Conservation (phyloP, 179 eudicot genomes). For the Carnegiea gigantea region DNA sequence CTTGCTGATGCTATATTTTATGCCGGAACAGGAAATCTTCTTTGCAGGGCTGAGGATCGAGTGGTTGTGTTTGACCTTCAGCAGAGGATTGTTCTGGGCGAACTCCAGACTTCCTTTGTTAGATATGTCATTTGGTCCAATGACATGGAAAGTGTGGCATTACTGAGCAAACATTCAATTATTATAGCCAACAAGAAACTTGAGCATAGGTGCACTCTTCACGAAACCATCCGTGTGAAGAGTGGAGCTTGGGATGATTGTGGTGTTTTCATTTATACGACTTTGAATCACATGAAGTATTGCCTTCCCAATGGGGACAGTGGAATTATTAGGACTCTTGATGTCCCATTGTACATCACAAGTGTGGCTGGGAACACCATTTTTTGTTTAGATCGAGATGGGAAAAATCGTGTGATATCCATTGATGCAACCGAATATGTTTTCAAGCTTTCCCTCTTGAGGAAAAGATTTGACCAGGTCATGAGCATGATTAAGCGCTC, state of each 20-base stretch:
- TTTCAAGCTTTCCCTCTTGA: constrained; percentile 72
- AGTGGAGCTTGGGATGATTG: constrained; percentile 94
- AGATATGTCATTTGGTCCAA: constrained; percentile 87
- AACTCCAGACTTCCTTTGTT: constrained; percentile 68
- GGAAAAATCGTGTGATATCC: constrained; percentile 62
- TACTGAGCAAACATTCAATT: constrained; percentile 83
- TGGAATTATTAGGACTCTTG: constrained; percentile 84
- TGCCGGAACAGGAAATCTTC: constrained; percentile 86
- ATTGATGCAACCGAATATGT: constrained; percentile 79
- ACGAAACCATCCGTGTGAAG: constrained; percentile 89
- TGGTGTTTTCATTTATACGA: constrained; percentile 84
- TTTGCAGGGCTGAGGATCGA: constrained; percentile 87
- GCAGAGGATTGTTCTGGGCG: constrained; percentile 78
- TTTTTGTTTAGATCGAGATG: constrained; percentile 85
- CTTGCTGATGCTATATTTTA: constrained; percentile 78
- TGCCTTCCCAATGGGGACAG: constrained; percentile 92
- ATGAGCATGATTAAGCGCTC: constrained; percentile 90
- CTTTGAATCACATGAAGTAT: constrained; percentile 82
- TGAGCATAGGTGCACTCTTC: constrained; percentile 88
- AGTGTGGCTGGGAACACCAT: constrained; percentile 67
- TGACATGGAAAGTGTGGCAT: constrained; percentile 90
- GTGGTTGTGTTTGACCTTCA: constrained; percentile 86
- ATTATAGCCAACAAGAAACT: constrained; percentile 78
- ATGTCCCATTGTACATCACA: constrained; percentile 76
- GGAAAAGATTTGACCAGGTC: constrained; percentile 77